Percentiles rank a stretch among this genome's conserved stretches.
These are phyloP conservation scores for Ustilago tritici DNA, from an alignment of 1,284 basidiomycete species.

Conservation along the genomic window DNA sequence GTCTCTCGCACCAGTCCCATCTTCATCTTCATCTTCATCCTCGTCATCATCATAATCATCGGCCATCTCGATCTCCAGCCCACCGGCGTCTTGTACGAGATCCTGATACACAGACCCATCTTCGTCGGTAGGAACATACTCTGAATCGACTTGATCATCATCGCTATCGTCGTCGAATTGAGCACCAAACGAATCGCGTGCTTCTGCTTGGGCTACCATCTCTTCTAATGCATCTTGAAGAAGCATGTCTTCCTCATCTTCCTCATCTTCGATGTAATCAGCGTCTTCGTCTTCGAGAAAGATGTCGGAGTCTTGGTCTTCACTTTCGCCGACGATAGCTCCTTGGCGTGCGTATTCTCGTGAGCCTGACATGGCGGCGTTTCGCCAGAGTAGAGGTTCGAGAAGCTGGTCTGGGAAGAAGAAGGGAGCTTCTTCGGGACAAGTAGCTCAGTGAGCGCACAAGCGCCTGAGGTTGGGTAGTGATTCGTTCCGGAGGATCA, in stretches of 20 bases:
- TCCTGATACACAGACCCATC: conserved; percentile 35
- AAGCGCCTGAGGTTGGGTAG: too few relatives aligned
- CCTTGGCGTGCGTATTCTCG: conserved; percentile 23
- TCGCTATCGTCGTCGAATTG: conserved; percentile 29
- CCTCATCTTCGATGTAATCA: conserved; percentile 32
- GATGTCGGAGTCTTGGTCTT: conserved; percentile 12
- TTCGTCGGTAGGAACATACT: conserved; percentile 33
- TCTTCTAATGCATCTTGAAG: conserved; percentile 47
- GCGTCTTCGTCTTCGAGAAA: conserved; percentile 26
- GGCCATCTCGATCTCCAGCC: conserved; percentile 41
- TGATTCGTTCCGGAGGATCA: too few relatives aligned
- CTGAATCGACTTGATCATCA: conserved; percentile 31
- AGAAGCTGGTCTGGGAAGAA: too few relatives aligned
- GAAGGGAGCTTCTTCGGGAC: too few relatives aligned
- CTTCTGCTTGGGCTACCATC: conserved; percentile 45
- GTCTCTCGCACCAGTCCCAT: conserved; percentile 14
- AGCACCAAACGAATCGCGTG: conserved; percentile 25
- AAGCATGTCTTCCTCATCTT: conserved; percentile 28
- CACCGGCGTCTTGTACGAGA: conserved; percentile 35
- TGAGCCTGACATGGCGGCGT: conserved; percentile 13
- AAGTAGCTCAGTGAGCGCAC: too few relatives aligned
- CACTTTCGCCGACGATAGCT: conserved; percentile 35
- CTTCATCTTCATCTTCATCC: conserved; percentile 27
- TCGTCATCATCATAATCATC: conserved; percentile 34
- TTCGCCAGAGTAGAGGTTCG: neutral